Percentiles rank a stretch among this genome's conserved stretches.
Evolutionary conservation across 1,284 basidiomycete genomes (phyloP).

Genomic region (Trametes polyzona): DNA sequence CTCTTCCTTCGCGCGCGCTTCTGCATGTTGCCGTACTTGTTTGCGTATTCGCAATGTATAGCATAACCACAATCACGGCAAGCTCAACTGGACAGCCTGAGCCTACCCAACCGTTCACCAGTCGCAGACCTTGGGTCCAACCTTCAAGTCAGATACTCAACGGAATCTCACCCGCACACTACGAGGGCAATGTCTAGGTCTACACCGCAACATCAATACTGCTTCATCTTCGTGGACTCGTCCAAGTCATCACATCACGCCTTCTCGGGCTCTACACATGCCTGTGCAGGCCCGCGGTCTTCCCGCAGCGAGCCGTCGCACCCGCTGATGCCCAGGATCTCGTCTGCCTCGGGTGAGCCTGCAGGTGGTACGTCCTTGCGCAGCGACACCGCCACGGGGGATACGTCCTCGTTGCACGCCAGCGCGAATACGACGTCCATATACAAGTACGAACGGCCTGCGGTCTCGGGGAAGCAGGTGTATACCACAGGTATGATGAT

Average conservation of each 20-base stretch:
- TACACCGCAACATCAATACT: background rate
- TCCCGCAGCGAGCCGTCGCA: constrained; percentile 13
- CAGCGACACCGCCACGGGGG: constrained; percentile 57
- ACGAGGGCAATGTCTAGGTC: constrained; percentile 6
- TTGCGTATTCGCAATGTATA: no score
- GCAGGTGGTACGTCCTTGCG: constrained; percentile 58
- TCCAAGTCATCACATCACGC: background rate
- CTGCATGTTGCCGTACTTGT: no score
- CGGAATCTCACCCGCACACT: no score
- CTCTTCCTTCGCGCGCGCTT: no score
- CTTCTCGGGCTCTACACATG: constrained; percentile 9
- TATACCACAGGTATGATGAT: constrained; percentile 65
- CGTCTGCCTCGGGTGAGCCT: constrained; percentile 57
- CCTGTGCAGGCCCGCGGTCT: background rate
- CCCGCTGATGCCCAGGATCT: constrained; percentile 46
- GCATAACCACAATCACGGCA: background rate
- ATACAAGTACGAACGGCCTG: constrained; percentile 51
- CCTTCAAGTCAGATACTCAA: no score
- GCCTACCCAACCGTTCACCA: background rate
- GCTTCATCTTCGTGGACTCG: background rate
- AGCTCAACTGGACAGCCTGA: background rate
- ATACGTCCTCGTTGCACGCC: constrained; percentile 59
- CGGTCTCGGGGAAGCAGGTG: constrained; percentile 71
- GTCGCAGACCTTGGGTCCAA: no score
- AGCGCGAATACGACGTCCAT: constrained; percentile 69